phyloP scores from a whole-genome alignment of 2,329 filamentous ascomycete species.

The Fusarium udum region DNA sequence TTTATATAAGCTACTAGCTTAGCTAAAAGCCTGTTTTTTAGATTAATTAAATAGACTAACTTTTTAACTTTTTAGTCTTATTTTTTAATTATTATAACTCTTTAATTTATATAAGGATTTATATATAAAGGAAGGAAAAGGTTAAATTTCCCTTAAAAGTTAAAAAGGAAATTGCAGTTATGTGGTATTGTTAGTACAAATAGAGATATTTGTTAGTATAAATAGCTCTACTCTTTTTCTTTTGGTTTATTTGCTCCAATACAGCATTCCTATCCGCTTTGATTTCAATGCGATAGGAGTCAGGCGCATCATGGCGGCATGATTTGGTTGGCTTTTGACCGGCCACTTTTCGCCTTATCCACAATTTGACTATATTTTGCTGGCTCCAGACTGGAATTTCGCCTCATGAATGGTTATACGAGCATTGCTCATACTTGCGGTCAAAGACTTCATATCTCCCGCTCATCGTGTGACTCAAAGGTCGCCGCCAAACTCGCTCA shows the following conservation, averaged over 20 bases:
- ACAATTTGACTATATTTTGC: conserved; percentile 12
- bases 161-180: no score
- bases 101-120: no score
- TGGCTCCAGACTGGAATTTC: conserved; percentile 25
- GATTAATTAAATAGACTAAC: no score
- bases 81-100: no score
- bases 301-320: conserved; percentile 30
- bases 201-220: no score
- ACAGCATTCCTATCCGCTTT: conserved; percentile 13
- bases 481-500: conserved; percentile 29
- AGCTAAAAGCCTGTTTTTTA: no score
- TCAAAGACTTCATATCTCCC: conserved; percentile 33
- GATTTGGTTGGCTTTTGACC: conserved; percentile 35
- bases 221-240: conserved; percentile 6
- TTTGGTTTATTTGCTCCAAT: conserved; percentile 17
- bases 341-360: conserved; percentile 30
- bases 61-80: no score
- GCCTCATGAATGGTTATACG: conserved; percentile 30
- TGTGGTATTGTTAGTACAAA: no score
- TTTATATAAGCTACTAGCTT: no score
- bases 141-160: no score
- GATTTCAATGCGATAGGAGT: conserved; percentile 20
- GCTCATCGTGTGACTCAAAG: conserved; percentile 36
- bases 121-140: no score
- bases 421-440: conserved; percentile 36